These are phyloP conservation scores for Acanthamoeba triangularis DNA, from an alignment of 208 protist species.

Conservation along the genomic window DNA sequence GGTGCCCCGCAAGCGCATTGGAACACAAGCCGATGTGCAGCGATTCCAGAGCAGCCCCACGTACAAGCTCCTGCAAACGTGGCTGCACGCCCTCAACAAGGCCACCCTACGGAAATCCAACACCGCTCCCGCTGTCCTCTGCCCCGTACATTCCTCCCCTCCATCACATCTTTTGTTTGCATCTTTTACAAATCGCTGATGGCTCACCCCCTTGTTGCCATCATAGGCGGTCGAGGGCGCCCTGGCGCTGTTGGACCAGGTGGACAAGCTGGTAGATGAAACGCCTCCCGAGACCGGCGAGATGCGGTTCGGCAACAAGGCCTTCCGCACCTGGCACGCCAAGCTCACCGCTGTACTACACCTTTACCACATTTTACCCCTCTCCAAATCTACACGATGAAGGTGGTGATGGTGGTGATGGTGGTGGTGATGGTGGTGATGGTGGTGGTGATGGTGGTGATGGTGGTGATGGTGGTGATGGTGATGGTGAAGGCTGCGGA, in stretches of 20 bases:
- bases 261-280: conserved; percentile 78
- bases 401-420: neutral
- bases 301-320: conserved; percentile 81
- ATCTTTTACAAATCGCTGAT: neutral
- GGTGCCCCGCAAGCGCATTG: conserved; percentile 15
- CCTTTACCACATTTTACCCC: too few species aligned
- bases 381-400: too few species aligned
- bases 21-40: neutral
- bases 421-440: too few species aligned
- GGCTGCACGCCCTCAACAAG: conserved; percentile 56
- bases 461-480: too few species aligned
- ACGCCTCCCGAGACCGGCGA: conserved; percentile 47
- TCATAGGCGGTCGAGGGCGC: conserved; percentile 23
- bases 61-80: conserved; percentile 24
- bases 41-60: conserved; percentile 26
- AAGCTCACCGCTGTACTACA: conserved; percentile 22
- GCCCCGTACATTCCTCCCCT: conserved; percentile 9
- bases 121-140: neutral
- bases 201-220: neutral
- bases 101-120: neutral
- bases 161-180: neutral
- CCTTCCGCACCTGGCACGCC: conserved; percentile 77
- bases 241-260: conserved; percentile 25
- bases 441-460: neutral
- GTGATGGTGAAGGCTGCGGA: neutral